These are phyloP conservation scores for Cladosporium cucumerinum DNA, from an alignment of 2,329 filamentous ascomycete genomes.

Conservation along the genomic window DNA sequence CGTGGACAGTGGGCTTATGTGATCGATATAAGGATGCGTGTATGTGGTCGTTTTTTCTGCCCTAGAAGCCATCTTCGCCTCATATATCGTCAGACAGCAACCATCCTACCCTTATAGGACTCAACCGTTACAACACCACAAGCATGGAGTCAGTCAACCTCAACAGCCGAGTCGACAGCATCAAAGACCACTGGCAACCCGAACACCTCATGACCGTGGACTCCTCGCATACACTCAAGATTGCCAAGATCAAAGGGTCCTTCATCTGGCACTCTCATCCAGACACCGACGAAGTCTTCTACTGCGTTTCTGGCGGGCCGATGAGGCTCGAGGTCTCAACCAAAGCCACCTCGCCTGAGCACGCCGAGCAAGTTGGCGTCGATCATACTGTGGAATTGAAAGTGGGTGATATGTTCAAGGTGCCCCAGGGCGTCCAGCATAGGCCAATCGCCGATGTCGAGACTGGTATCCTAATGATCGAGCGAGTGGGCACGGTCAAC, in stretches of 20 bases:
- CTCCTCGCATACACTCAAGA: slow-evolving; percentile 40
- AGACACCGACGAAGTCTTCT: slow-evolving; percentile 44
- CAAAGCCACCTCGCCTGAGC: slow-evolving; percentile 17
- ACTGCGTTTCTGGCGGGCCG: slow-evolving; percentile 35
- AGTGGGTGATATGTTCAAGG: slow-evolving; percentile 37
- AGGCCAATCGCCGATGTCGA: slow-evolving; percentile 35
- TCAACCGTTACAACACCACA: background rate
- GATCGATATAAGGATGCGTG: background rate
- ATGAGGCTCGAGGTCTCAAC: slow-evolving; percentile 27
- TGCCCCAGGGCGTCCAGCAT: slow-evolving; percentile 40
- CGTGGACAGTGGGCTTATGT: background rate
- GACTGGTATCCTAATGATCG: slow-evolving; percentile 40
- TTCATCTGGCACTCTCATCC: slow-evolving; percentile 45
- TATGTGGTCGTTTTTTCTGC: background rate
- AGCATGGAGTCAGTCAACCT: slow-evolving; percentile 18
- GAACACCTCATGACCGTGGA: slow-evolving; percentile 27
- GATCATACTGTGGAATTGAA: slow-evolving; percentile 30
- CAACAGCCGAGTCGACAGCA: slow-evolving; percentile 27
- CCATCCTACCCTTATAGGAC: background rate
- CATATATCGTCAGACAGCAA: background rate
- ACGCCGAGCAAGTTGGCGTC: slow-evolving; percentile 34
- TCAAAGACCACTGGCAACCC: slow-evolving; percentile 23
- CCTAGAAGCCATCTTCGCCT: background rate
- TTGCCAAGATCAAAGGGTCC: slow-evolving; percentile 40
- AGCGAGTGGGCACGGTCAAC: slow-evolving; percentile 31